These are phyloP conservation scores for Nothophoma quercina DNA, from an alignment of 2,329 filamentous ascomycete genomes.

Conservation along the genomic window DNA sequence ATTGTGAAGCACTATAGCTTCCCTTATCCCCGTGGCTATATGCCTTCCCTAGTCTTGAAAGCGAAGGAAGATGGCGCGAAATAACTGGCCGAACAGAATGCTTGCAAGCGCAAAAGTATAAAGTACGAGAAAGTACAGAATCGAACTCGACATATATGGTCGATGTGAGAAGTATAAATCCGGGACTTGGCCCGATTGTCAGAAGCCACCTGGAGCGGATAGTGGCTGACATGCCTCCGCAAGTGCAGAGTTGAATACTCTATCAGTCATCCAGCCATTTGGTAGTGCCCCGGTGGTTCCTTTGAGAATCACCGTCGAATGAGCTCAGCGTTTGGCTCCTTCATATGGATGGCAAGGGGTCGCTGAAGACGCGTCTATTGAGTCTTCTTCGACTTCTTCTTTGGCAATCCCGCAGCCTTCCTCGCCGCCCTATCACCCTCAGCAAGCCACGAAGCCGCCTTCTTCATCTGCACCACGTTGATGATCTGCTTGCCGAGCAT, in stretches of 20 bases:
- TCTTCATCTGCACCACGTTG: slow-evolving; percentile 92
- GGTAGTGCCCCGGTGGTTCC: no score
- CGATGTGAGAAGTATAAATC: background rate
- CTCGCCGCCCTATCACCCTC: slow-evolving; percentile 83
- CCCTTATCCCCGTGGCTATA: slow-evolving; percentile 1
- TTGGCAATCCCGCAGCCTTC: slow-evolving; percentile 52
- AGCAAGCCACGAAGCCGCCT: slow-evolving; percentile 89
- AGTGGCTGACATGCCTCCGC: no score
- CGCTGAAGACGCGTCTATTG: slow-evolving; percentile 19
- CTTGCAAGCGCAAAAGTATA: background rate
- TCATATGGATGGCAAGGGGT: background rate
- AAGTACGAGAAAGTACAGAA: slow-evolving; percentile 10
- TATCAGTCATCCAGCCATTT: no score
- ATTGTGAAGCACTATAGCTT: slow-evolving; percentile 8
- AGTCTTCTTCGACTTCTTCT: slow-evolving; percentile 39
- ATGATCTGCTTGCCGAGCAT: slow-evolving; percentile 94
- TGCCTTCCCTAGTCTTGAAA: slow-evolving; percentile 16
- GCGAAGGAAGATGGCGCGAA: slow-evolving; percentile 4
- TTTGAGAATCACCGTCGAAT: no score
- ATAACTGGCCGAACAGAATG: background rate
- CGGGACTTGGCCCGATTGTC: background rate
- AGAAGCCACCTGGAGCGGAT: background rate
- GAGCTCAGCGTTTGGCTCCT: no score
- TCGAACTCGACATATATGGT: background rate
- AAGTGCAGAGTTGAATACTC: no score